These are phyloP conservation scores for Chlamydomonas schloesseri DNA, from an alignment of 139 green algal genomes.

Conservation along the genomic window DNA sequence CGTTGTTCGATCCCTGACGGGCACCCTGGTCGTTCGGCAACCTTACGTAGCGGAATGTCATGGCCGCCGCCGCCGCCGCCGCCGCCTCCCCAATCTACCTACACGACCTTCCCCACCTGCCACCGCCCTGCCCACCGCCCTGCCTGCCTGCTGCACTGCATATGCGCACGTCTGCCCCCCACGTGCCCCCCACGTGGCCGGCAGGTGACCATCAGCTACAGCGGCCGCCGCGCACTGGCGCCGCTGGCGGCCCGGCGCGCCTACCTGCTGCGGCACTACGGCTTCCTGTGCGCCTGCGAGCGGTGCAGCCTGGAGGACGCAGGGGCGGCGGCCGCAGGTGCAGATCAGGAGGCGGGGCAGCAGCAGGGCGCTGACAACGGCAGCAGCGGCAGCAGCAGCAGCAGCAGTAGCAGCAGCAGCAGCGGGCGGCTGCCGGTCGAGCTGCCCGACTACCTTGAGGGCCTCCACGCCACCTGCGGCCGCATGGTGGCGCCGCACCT, in stretches of 20 bases:
- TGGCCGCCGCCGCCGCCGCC: too few relatives aligned
- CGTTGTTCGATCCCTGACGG: too few relatives aligned
- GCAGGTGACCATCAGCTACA: slow-evolving; percentile 35
- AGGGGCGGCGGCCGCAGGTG: background rate
- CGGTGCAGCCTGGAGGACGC: slow-evolving; percentile 7
- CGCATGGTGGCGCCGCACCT: slow-evolving; percentile 11
- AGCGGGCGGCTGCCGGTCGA: background rate
- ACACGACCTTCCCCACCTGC: too few relatives aligned
- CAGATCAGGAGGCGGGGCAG: background rate
- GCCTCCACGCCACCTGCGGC: background rate
- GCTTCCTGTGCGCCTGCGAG: slow-evolving; percentile 20
- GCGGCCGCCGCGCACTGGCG: background rate
- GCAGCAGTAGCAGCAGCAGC: background rate
- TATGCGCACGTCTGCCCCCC: too few relatives aligned
- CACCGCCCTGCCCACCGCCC: too few relatives aligned
- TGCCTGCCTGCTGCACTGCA: too few relatives aligned
- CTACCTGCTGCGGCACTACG: slow-evolving; percentile 26
- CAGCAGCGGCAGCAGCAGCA: background rate
- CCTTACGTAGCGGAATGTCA: too few relatives aligned
- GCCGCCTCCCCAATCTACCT: too few relatives aligned
- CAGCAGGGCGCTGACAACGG: background rate
- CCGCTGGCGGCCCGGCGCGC: background rate
- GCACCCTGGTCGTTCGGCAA: too few relatives aligned
- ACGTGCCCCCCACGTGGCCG: too few relatives aligned
- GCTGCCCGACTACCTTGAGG: slow-evolving; percentile 28